A percentile compares a stretch with the other conserved stretches of the same genome.
Evolutionary conservation across 164 flowering plant species (phyloP).

Genomic region (Buxus sempervirens): DNA sequence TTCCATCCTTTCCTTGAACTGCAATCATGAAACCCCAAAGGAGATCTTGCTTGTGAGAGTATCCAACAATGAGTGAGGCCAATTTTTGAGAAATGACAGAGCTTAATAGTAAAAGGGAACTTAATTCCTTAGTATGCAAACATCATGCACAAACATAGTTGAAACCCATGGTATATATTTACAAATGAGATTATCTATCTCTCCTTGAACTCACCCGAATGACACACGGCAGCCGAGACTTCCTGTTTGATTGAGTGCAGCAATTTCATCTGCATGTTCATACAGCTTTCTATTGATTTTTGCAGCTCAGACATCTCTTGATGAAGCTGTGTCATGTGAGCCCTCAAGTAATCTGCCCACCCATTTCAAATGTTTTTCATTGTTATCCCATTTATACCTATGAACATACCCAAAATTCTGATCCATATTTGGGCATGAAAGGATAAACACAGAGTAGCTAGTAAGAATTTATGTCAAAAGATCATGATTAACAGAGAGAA

Average conservation of each 20-base stretch:
- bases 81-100: background rate
- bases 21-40: constrained; percentile 9
- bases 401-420: no score
- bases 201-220: constrained; percentile 45
- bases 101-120: no score
- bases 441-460: background rate
- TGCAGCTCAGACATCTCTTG: no score
- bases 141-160: no score
- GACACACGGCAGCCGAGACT: constrained; percentile 22
- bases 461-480: no score
- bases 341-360: constrained; percentile 56
- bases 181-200: background rate
- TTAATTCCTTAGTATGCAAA: no score
- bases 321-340: constrained; percentile 67
- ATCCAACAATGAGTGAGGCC: background rate
- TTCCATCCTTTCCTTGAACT: constrained; percentile 25
- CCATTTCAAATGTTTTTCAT: constrained; percentile 80
- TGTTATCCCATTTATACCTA: constrained; percentile 96
- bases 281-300: constrained; percentile 55
- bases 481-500: no score
- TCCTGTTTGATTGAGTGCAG: constrained; percentile 49
- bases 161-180: no score
- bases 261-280: constrained; percentile 60
- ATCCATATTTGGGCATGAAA: no score
- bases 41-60: constrained; percentile 5